Evolutionary conservation across 192 early-diverging fungal genomes (phyloP), one percentile per base, ranked within the genome.

Genomic region (Lobulomyces angularis): DNA sequence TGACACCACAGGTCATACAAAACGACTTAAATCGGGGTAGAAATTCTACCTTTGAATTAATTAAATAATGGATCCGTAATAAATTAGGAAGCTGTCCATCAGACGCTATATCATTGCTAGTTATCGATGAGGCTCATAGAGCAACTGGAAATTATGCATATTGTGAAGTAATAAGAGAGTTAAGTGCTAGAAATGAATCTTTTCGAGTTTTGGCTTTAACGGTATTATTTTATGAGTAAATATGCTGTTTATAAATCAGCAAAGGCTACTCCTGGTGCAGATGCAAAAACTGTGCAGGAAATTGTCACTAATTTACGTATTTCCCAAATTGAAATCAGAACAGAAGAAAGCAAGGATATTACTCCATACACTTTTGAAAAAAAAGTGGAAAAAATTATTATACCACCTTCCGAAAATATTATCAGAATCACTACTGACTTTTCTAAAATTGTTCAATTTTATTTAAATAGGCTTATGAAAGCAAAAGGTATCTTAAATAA

Each of bases 121-220:
- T 95, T 5, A 61, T 92, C 4, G 91, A 95, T 39, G 91, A 95
- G 50, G 91, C 91, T 0, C 91, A 95, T 54, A 60, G 80, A 6
- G 85, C 88, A 3, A 82, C 77, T 1, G 91, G 91, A 5, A 69
- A 78, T 8, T 82, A 90, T 40, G 78, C 91, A 0, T 92, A 88
- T 42, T 65, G 74, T 14, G 74, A 82, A 35, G 82, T 81, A 6
- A 55, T 95, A 3, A 52, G 71, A 1, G 52, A 54, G 8, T 47
- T 95, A 18, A 36, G 26, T 43, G 53, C 41, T 16, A 47, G 43
- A 3, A 59, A 71, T 33, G 48, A 32, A 18, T 57, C 41, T 42
- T 81, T 88, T 48, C 75, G 91, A 6, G 63, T 92, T 5, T 53
- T 95, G 49, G 88, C 88, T 0, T 59, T 95, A 28, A 81, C 85